Evolutionary conservation across 768 basidiomycete genomes (phyloP).

Genomic region (Lactarius sanguifluus): DNA sequence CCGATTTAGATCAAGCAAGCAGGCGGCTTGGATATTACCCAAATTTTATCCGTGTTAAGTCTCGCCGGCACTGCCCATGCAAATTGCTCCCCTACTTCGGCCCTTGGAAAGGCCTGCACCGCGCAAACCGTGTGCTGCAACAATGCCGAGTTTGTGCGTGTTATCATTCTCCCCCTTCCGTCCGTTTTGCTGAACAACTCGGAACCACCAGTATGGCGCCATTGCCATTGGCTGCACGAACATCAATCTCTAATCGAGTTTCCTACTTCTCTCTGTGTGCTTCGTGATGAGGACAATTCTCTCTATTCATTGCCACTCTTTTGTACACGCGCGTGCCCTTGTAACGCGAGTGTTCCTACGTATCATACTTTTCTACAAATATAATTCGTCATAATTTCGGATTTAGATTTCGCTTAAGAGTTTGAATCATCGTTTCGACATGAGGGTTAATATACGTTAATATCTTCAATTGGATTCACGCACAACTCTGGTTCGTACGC

Average conservation of each 20-base stretch:
- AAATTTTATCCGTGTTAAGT: too few relatives aligned
- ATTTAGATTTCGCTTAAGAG: background rate
- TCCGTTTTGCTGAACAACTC: background rate
- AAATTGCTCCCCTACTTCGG: background rate
- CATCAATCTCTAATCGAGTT: background rate
- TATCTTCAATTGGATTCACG: background rate
- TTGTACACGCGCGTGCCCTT: background rate
- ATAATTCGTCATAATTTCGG: background rate
- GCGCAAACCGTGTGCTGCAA: background rate
- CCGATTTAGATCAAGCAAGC: background rate
- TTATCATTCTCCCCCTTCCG: background rate
- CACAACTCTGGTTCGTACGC: background rate
- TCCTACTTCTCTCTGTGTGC: background rate
- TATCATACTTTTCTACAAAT: background rate
- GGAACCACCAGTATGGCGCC: background rate
- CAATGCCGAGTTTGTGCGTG: background rate
- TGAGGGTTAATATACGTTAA: background rate
- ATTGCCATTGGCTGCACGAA: background rate
- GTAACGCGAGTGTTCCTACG: background rate
- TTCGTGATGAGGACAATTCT: constrained; percentile 7
- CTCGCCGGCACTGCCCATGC: too few relatives aligned
- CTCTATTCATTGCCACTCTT: constrained; percentile 21
- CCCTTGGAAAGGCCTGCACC: too few relatives aligned
- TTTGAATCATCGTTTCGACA: background rate
- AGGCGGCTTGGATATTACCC: background rate